Conservation (phyloP, 345 rosid species). For the sweet orange (Citrus sinensis) region DNA sequence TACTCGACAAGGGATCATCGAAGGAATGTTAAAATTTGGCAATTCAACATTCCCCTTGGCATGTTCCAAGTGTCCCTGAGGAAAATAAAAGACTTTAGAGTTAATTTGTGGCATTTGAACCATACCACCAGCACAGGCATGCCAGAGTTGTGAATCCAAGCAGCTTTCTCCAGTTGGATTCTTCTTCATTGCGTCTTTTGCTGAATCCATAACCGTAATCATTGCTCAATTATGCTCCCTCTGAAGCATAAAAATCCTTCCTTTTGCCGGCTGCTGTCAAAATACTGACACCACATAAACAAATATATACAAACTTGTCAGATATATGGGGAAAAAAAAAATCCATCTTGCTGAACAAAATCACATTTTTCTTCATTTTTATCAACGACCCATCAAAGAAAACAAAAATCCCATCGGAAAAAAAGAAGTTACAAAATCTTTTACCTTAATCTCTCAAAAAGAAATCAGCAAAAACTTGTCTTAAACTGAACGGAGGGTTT, state of each 20-base stretch:
- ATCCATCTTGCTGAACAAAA: not conserved
- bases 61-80: constrained; percentile 97
- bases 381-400: not conserved
- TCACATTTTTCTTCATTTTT: not conserved
- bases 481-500: not conserved
- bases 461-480: not conserved
- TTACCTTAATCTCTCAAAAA: not conserved
- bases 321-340: not conserved
- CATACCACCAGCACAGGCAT: constrained; percentile 99
- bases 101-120: constrained; percentile 80
- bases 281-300: constrained; percentile 15
- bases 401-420: not conserved
- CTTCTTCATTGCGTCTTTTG: constrained; percentile 33
- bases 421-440: not conserved
- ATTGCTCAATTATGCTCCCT: constrained; percentile 12
- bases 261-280: not conserved
- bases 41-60: constrained; percentile 61
- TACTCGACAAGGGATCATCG: constrained; percentile 59
- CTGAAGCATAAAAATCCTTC: not conserved
- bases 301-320: constrained; percentile 9
- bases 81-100: constrained; percentile 79
- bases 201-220: constrained; percentile 48
- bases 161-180: constrained; percentile 38
- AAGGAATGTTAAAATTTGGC: constrained; percentile 41
- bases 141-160: constrained; percentile 95